Conservation (phyloP, 1,284 basidiomycete species). For the Hymenochaete sp. region DNA sequence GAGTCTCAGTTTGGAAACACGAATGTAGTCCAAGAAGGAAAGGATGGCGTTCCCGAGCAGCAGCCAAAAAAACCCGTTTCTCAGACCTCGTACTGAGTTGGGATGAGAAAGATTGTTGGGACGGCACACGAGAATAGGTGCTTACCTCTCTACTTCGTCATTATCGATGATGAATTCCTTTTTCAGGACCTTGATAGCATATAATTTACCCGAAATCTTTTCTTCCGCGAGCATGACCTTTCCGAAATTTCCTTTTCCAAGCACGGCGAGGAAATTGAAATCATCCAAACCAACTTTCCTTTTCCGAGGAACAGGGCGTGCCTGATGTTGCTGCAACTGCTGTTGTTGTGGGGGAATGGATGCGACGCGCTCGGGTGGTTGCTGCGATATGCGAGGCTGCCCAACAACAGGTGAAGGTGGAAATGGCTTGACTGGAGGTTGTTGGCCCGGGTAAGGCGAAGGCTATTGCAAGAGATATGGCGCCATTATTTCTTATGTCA, state of each 20-base stretch:
- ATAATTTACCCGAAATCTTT: conserved; percentile 82
- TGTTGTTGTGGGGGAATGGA: conserved; percentile 26
- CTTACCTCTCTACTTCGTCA: conserved; percentile 96
- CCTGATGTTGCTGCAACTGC: conserved; percentile 20
- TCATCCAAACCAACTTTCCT: conserved; percentile 95
- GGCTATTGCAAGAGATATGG: background rate
- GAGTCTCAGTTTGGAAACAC: conserved; percentile 99
- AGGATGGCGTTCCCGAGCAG: conserved; percentile 93
- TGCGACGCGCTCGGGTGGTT: conserved; percentile 14
- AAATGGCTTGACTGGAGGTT: conserved; percentile 8
- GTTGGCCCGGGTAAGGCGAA: conserved; percentile 4
- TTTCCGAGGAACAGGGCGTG: conserved; percentile 40
- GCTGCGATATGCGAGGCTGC: conserved; percentile 19
- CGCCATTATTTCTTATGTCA: background rate
- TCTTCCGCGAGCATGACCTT: conserved; percentile 99
- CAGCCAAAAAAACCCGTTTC: conserved; percentile 96
- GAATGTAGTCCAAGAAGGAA: conserved; percentile 96
- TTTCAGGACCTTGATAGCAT: conserved; percentile 99
- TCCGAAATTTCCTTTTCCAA: conserved; percentile 99
- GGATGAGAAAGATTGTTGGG: conserved; percentile 10
- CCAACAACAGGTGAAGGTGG: conserved; percentile 15
- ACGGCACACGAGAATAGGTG: conserved; percentile 16
- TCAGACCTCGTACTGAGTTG: conserved; percentile 89
- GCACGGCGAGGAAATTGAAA: conserved; percentile 97
- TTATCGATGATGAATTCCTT: conserved; percentile 99